Base-by-base conservation (phyloP, 257 asterid genomes). In the Eustoma russellianum region DNA sequence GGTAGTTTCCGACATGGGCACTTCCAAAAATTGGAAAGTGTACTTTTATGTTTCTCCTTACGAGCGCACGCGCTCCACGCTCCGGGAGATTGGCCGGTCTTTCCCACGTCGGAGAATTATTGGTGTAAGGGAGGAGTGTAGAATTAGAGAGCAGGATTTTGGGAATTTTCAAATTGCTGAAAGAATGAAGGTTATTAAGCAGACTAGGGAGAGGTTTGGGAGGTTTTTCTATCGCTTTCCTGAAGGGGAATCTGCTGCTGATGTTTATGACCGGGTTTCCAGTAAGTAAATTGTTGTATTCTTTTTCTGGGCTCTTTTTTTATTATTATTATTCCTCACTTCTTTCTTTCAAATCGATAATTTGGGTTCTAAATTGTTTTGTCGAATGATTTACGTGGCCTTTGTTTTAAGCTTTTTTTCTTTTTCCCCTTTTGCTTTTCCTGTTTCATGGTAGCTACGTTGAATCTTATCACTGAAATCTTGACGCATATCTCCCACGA, bases 161-260 rank as follows among this genome's bases (percentile, higher is more conserved):
- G 97, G 97, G n/a, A 89, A 89, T 63, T 88, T 88, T 72, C 97
- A 88, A 77, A 82, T 82, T 5, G 81, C 89, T 2, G 94, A 88
- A 6, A 66, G 94, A 64, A 89, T 89, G 97, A 83, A 75, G 69
- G 79, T 17, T 24, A 79, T 85, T 60, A 85, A 89, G 81, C 87
- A 85, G 86, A 81, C 83, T 1, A 72, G 97, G 17, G 95, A 80
- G 79, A 75, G 71, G 72, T 88, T 85, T 41, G 95, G 97, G 46
- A 77, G 97, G 55, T 88, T 88, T 55, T 88, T 85, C 55, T 88
- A 83, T 66, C 85, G 97, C 2, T 88, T 88, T 52, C 97, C 97
- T 0, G 95, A 88, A 53, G 97, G 97, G 17, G 97, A 88, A 62
- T 85, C 95, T 3, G 97, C 97, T 6, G 94, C 97, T 12, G 97